Base-by-base conservation (phyloP, 148 eudicot species). In the Oxyria digyna region DNA sequence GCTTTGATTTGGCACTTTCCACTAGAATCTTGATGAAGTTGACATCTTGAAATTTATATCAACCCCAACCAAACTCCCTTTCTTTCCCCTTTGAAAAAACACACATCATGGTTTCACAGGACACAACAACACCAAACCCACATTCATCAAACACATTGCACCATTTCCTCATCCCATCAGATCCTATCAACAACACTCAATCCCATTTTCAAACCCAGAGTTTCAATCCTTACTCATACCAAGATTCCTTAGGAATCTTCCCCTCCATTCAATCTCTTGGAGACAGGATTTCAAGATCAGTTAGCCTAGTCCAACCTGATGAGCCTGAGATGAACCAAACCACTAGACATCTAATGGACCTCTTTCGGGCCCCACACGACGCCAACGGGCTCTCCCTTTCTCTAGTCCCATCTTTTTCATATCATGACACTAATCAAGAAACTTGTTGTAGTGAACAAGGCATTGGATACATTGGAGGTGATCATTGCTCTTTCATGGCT, bases 51-150 rank as follows among this genome's bases (percentile, higher is more conserved):
- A 75, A 77, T 78, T 78, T 75, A 50, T 73, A 69, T 75, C 57
- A 73, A 74, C 57, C 65, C n/a, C n/a, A n/a, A n/a, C n/a, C n/a
- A n/a, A n/a, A n/a, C n/a, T n/a, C n/a, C 57, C 54, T 69, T 43
- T 42, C 54, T 55, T 21, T 10, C 13, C 49, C 15, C 52, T 46
- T 46, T 46, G 20, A 46, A 13, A 57, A 29, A 62, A 29, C 7
- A 20, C 6, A 35, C 35, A 12, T 43, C 48, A 92, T 92, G 98
- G 98, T 87, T 77, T 84, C 87, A 62, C 83, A 82, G 71, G 88
- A 84, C 33, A 79, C 85, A 37, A 79, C 85, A 37, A 74, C 84
- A 43, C 77, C 83, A 59, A 78, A 78, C 72, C 74, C 85, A 59
- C 70, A 71, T 72, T 78, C 87, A 81, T 46, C 52, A 64, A 82